Evolutionary conservation across 768 basidiomycete genomes (phyloP).

Genomic region (Psilocybe cubensis): DNA sequence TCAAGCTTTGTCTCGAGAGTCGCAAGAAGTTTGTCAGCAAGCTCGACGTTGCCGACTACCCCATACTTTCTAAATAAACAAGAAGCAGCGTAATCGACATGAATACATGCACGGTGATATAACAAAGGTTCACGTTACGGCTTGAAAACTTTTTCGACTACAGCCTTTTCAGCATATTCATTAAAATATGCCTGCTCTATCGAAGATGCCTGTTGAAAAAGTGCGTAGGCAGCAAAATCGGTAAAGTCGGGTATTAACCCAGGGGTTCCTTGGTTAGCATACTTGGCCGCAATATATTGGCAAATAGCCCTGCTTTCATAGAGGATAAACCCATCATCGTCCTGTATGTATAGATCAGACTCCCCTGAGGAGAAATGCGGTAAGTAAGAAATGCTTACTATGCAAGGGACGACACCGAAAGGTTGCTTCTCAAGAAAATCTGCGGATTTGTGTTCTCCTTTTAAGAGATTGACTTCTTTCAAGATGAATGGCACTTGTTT

Average conservation of each 20-base stretch:
- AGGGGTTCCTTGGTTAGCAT: constrained; percentile 48
- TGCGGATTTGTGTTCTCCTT: constrained; percentile 48
- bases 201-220: constrained; percentile 52
- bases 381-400: constrained; percentile 38
- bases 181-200: constrained; percentile 60
- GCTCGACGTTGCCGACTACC: constrained; percentile 22
- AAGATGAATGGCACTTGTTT: constrained; percentile 60
- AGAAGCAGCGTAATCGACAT: background rate
- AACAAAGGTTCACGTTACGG: too few species aligned
- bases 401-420: constrained; percentile 64
- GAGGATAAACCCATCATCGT: constrained; percentile 63
- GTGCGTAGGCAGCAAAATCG: constrained; percentile 37
- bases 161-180: constrained; percentile 36
- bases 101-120: background rate
- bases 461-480: constrained; percentile 42
- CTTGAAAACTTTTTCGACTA: constrained; percentile 58
- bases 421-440: constrained; percentile 56
- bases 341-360: constrained; percentile 25
- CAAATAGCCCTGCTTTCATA: constrained; percentile 66
- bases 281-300: constrained; percentile 61
- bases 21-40: constrained; percentile 30
- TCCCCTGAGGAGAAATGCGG: background rate
- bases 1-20: constrained; percentile 44
- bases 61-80: constrained; percentile 17
- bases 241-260: constrained; percentile 48